A percentile compares a stretch with the other conserved stretches of the same genome.
phyloP scores from a whole-genome alignment of 768 basidiomycete genomes.

The Clavaria fumosa region DNA sequence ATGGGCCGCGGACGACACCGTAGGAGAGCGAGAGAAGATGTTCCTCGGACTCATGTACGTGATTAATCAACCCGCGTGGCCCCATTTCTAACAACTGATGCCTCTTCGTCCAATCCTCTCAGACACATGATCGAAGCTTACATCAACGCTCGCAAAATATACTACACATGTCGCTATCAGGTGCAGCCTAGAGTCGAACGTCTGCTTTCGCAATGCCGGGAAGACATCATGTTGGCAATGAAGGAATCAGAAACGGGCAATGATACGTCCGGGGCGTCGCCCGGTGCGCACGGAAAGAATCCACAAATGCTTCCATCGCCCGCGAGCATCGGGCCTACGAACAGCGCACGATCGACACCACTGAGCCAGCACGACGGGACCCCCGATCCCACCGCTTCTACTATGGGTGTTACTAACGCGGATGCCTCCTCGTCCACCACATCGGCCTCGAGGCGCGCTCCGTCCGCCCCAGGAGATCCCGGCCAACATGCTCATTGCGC shows the following conservation, averaged over 20 bases:
- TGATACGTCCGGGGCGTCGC: no score
- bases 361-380: constrained; percentile 43
- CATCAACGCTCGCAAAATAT: constrained; percentile 40
- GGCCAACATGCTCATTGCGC: constrained; percentile 23
- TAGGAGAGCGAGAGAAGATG: constrained; percentile 39
- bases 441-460: constrained; percentile 17
- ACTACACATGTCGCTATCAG: constrained; percentile 21
- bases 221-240: no score
- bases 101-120: constrained; percentile 18
- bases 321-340: constrained; percentile 48
- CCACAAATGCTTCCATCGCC: constrained; percentile 73
- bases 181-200: constrained; percentile 27
- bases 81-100: constrained; percentile 16
- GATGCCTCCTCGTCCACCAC: constrained; percentile 27
- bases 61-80: constrained; percentile 9
- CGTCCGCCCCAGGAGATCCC: constrained; percentile 23
- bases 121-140: constrained; percentile 72
- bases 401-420: constrained; percentile 28
- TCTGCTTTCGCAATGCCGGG: constrained; percentile 11
- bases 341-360: constrained; percentile 67
- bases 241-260: no score
- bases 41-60: constrained; percentile 73
- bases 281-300: no score
- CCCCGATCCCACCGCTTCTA: constrained; percentile 17
- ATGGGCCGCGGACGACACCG: constrained; percentile 39